A percentile compares a stretch with the other conserved stretches of the same genome.
Evolutionary conservation across 768 basidiomycete genomes (phyloP).

Genomic region (Leccinum longicurvipes): DNA sequence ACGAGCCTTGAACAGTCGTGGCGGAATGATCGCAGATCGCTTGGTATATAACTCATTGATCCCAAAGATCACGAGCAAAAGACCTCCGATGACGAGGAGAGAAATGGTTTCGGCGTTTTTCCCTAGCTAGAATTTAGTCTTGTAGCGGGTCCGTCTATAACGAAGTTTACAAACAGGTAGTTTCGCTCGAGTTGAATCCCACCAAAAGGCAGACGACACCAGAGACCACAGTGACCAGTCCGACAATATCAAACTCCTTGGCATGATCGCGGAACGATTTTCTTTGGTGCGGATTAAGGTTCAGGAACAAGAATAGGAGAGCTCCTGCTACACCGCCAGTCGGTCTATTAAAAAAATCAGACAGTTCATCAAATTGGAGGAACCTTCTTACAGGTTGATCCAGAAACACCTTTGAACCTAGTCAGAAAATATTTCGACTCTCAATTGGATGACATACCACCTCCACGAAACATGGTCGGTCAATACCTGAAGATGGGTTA

Average conservation of each 20-base stretch:
- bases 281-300: constrained; percentile 34
- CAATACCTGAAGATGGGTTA: constrained; percentile 22
- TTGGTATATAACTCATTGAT: constrained; percentile 36
- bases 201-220: constrained; percentile 38
- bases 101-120: constrained; percentile 32
- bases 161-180: constrained; percentile 23
- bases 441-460: constrained; percentile 28
- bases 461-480: constrained; percentile 38
- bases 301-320: constrained; percentile 34
- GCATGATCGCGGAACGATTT: constrained; percentile 31
- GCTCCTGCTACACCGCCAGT: constrained; percentile 34
- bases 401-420: constrained; percentile 32
- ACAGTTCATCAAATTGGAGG: neutral
- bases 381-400: constrained; percentile 31
- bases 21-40: constrained; percentile 38
- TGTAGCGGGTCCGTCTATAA: neutral
- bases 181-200: constrained; percentile 37
- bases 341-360: constrained; percentile 23
- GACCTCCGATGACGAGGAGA: constrained; percentile 34
- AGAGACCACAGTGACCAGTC: constrained; percentile 33
- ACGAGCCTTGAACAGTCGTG: constrained; percentile 35
- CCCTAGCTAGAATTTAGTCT: constrained; percentile 23
- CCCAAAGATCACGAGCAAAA: constrained; percentile 27
- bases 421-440: neutral
- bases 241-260: constrained; percentile 38